Conservation (phyloP, 192 early-diverging fungal species). For the Backusella liffmaniae region DNA sequence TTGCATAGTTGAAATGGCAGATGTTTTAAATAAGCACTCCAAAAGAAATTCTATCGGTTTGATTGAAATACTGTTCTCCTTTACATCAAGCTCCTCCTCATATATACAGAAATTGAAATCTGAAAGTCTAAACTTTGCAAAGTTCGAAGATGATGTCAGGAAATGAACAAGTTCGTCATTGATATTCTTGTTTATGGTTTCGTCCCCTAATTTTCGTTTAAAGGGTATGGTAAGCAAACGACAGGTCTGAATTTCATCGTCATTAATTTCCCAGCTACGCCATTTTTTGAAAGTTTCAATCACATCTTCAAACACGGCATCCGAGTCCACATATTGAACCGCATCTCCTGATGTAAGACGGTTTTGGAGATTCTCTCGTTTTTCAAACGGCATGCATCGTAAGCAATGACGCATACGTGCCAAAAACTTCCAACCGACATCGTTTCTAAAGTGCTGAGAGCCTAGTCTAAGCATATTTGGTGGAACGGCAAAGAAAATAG, state of each 20-base stretch:
- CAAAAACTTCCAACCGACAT: slow-evolving; percentile 77
- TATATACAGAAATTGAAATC: slow-evolving; percentile 46
- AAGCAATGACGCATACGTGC: slow-evolving; percentile 63
- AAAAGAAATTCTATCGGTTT: slow-evolving; percentile 33
- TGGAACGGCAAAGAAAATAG: slow-evolving; percentile 63
- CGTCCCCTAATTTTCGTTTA: slow-evolving; percentile 20
- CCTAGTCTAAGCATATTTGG: slow-evolving; percentile 64
- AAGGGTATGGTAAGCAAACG: slow-evolving; percentile 51
- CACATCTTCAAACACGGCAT: slow-evolving; percentile 47
- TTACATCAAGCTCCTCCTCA: slow-evolving; percentile 41
- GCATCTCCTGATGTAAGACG: slow-evolving; percentile 41
- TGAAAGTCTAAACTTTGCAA: slow-evolving; percentile 40
- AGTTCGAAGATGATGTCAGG: slow-evolving; percentile 33
- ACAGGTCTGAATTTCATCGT: slow-evolving; percentile 36
- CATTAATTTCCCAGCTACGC: slow-evolving; percentile 63
- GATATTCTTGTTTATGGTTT: background rate
- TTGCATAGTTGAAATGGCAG: background rate
- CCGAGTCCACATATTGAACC: slow-evolving; percentile 31
- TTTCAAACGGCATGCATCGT: slow-evolving; percentile 38
- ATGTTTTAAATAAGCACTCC: slow-evolving; percentile 40
- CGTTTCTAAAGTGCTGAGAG: slow-evolving; percentile 57
- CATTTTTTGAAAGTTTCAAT: slow-evolving; percentile 50
- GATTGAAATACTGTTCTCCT: slow-evolving; percentile 48
- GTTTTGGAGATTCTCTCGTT: slow-evolving; percentile 39
- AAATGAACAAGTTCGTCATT: slow-evolving; percentile 31